These are phyloP conservation scores for Butyriboletus loyo DNA, from an alignment of 768 basidiomycete species.

Conservation along the genomic window DNA sequence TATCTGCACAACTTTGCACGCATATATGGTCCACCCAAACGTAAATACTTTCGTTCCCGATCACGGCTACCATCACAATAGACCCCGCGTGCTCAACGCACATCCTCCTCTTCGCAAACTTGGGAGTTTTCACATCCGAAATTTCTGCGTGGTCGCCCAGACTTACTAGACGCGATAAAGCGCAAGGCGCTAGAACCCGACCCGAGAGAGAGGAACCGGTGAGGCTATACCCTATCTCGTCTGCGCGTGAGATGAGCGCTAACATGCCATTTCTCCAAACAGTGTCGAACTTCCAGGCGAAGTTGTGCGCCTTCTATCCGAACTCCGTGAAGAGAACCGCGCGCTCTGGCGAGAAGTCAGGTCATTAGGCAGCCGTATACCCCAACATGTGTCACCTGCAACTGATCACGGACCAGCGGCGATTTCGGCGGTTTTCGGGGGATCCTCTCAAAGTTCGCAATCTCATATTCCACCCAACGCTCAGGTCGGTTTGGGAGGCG, in stretches of 20 bases:
- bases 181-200: conserved; percentile 83
- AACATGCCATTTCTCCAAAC: conserved; percentile 34
- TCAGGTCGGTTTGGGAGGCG: conserved; percentile 12
- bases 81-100: conserved; percentile 82
- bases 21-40: conserved; percentile 1
- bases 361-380: conserved; percentile 22
- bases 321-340: conserved; percentile 72
- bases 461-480: conserved; percentile 3
- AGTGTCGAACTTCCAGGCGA: conserved; percentile 81
- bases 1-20: conserved; percentile 1
- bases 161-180: conserved; percentile 82
- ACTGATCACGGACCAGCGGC: background rate
- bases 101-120: conserved; percentile 75
- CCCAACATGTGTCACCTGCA: conserved; percentile 8
- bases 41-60: background rate
- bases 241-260: background rate
- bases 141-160: conserved; percentile 76
- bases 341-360: conserved; percentile 46
- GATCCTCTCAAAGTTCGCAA: conserved; percentile 10
- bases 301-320: conserved; percentile 49
- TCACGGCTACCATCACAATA: conserved; percentile 25
- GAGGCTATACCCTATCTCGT: background rate
- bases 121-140: conserved; percentile 91
- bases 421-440: conserved; percentile 6
- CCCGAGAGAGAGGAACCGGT: conserved; percentile 43